Conservation (phyloP, 1,139 yeast species). For the Magnusiomyces ingens region DNA sequence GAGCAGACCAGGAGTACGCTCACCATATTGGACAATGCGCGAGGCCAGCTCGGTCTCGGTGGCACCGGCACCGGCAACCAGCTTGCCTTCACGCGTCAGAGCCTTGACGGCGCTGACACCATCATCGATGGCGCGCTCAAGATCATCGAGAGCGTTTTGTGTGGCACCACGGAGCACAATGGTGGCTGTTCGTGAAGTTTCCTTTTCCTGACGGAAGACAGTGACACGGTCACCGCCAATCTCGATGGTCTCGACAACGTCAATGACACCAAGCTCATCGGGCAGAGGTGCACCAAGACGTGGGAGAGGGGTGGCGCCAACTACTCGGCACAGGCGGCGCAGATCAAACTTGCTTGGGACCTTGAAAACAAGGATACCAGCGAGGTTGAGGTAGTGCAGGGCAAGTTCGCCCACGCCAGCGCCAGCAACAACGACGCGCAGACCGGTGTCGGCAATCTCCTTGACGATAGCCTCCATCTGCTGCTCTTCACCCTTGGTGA, state of each 20-base stretch:
- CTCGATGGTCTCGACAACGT: conserved; percentile 82
- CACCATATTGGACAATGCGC: conserved; percentile 77
- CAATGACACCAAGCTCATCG: conserved; percentile 86
- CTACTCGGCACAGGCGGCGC: conserved; percentile 89
- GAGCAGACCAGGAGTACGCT: conserved; percentile 83
- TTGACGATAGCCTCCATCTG: conserved; percentile 84
- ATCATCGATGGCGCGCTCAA: conserved; percentile 95
- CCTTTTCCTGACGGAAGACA: conserved; percentile 73
- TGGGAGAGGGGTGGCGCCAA: conserved; percentile 96
- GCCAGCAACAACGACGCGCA: conserved; percentile 85
- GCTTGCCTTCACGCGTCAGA: conserved; percentile 65
- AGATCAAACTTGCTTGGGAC: conserved; percentile 92
- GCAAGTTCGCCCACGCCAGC: conserved; percentile 90
- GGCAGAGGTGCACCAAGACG: conserved; percentile 94
- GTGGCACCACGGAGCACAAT: conserved; percentile 95
- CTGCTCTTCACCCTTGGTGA: conserved; percentile 92
- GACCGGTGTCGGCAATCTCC: conserved; percentile 79
- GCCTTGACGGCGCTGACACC: conserved; percentile 93
- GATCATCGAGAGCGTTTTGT: conserved; percentile 86
- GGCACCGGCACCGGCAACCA: conserved; percentile 96
- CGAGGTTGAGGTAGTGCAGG: conserved; percentile 83
- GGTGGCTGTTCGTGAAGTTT: conserved; percentile 63
- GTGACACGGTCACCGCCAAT: conserved; percentile 98
- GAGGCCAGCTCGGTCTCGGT: conserved; percentile 86
- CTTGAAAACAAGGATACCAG: conserved; percentile 74